Conservation (phyloP, 306 rosid genomes). For the Dalbergia cochinchinensis region DNA sequence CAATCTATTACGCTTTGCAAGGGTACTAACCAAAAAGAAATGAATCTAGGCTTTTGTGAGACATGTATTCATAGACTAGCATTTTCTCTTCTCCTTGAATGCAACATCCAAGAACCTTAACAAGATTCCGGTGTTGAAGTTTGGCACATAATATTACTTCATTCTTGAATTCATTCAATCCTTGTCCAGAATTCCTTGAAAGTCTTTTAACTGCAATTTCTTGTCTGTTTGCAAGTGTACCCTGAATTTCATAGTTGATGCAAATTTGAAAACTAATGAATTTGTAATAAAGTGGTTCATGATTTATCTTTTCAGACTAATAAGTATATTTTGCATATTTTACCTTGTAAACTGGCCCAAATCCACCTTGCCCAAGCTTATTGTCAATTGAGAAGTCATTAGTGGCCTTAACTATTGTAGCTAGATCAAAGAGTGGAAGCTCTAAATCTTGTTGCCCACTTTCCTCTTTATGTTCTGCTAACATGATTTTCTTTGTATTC, state of each 20-base stretch:
- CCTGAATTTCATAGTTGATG: background rate
- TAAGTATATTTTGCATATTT: background rate
- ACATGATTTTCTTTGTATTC: background rate
- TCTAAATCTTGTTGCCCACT: background rate
- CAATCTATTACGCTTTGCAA: background rate
- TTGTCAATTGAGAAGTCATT: background rate
- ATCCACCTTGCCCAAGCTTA: background rate
- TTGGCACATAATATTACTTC: too few relatives aligned
- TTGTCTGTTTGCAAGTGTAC: background rate
- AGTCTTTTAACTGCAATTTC: too few relatives aligned
- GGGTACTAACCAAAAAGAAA: background rate
- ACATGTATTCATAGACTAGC: too few relatives aligned
- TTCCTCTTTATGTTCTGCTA: background rate
- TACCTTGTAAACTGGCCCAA: background rate
- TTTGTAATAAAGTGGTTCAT: too few relatives aligned
- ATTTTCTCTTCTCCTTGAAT: too few relatives aligned
- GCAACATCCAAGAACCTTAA: too few relatives aligned
- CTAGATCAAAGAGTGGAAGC: background rate
- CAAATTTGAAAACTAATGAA: background rate
- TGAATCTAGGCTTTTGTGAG: too few relatives aligned
- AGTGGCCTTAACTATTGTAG: background rate
- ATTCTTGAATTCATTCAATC: too few relatives aligned
- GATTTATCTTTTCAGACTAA: too few relatives aligned
- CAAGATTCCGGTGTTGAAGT: too few relatives aligned
- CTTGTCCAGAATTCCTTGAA: too few relatives aligned